Conservation (phyloP, 164 flowering plant genomes). For the Sedum album region DNA sequence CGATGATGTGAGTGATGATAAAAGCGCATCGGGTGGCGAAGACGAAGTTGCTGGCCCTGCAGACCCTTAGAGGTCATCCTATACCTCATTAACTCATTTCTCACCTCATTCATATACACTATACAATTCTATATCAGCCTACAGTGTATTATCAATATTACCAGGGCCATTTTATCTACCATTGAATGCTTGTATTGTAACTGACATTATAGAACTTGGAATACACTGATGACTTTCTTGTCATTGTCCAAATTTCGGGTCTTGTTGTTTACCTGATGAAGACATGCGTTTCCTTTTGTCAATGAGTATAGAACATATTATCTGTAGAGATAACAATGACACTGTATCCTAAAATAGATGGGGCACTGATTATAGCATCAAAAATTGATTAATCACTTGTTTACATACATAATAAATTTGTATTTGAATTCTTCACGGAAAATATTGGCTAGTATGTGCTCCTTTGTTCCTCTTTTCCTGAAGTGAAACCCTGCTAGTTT, state of each 20-base stretch:
- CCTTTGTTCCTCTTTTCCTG: no score
- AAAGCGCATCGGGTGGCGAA: slow-evolving; percentile 24
- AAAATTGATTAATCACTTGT: no score
- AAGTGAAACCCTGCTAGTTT: no score
- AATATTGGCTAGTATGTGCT: no score
- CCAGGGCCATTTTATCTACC: background rate
- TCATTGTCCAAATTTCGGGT: background rate
- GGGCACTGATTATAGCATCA: no score
- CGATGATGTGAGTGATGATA: slow-evolving; percentile 23
- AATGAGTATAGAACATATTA: no score
- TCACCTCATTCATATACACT: background rate
- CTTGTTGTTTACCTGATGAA: background rate
- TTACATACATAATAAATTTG: no score
- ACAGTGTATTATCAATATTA: background rate
- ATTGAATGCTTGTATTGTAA: background rate
- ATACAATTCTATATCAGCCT: background rate
- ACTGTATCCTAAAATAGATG: no score
- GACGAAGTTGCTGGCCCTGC: slow-evolving; percentile 32
- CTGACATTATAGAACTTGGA: background rate
- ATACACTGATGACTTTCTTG: background rate
- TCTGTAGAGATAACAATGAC: no score
- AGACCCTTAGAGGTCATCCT: slow-evolving; percentile 17
- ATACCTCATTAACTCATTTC: background rate
- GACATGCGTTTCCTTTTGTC: no score
- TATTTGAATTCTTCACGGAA: no score